Conservation (phyloP, 331 rosid genomes). For the Arachis monticola region DNA sequence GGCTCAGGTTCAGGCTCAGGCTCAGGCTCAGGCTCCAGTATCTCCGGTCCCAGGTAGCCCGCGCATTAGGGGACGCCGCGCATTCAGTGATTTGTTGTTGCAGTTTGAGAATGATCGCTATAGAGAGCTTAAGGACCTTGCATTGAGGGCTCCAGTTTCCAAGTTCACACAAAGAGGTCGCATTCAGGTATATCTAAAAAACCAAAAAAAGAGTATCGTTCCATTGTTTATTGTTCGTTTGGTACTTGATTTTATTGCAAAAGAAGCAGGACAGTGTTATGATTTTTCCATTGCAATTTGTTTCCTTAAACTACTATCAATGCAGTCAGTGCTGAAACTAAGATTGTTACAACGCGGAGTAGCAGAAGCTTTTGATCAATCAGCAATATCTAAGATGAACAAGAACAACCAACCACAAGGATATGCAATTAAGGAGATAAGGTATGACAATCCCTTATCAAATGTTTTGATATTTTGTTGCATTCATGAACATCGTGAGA, state of each 20-base stretch:
- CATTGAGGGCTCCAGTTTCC: slow-evolving; percentile 57
- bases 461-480: background rate
- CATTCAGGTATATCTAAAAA: slow-evolving; percentile 57
- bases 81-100: slow-evolving; percentile 68
- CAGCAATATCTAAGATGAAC: slow-evolving; percentile 31
- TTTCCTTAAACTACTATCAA: slow-evolving; percentile 15
- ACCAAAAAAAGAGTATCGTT: background rate
- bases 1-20: slow-evolving; percentile 18
- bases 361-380: slow-evolving; percentile 45
- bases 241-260: background rate
- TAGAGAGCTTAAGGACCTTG: slow-evolving; percentile 58
- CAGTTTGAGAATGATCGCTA: slow-evolving; percentile 65
- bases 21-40: slow-evolving; percentile 5
- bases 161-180: slow-evolving; percentile 73
- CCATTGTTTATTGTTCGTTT: background rate
- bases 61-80: slow-evolving; percentile 73
- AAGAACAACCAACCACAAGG: slow-evolving; percentile 48
- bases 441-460: slow-evolving; percentile 43
- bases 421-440: slow-evolving; percentile 57
- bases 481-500: slow-evolving; percentile 1
- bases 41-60: slow-evolving; percentile 46
- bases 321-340: slow-evolving; percentile 74
- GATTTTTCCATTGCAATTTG: background rate
- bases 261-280: background rate
- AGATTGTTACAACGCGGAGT: slow-evolving; percentile 58